These are phyloP conservation scores for Pleurotus cornucopiae DNA, from an alignment of 768 basidiomycete species.

Conservation along the genomic window DNA sequence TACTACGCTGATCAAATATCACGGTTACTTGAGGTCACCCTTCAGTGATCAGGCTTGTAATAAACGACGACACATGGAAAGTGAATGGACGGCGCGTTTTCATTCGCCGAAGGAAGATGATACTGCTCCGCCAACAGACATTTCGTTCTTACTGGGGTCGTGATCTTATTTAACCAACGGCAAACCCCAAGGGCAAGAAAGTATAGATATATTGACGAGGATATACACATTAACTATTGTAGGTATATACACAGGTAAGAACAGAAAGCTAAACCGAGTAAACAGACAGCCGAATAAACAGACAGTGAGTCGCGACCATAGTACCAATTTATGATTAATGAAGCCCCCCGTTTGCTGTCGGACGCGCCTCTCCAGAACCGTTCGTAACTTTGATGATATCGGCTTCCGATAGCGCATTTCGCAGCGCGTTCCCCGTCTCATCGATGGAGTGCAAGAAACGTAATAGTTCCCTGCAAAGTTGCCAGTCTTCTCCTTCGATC, in stretches of 20 bases:
- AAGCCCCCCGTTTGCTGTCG: neutral
- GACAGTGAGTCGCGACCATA: neutral
- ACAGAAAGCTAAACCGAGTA: neutral
- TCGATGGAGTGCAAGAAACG: slow-evolving; percentile 93
- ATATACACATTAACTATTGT: neutral
- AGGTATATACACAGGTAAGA: neutral
- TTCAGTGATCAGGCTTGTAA: too few species aligned
- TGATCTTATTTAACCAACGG: neutral
- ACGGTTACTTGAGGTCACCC: too few species aligned
- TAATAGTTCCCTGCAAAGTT: slow-evolving; percentile 86
- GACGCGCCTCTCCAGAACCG: neutral
- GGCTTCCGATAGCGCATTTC: slow-evolving; percentile 55
- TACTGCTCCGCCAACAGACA: neutral
- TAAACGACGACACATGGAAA: slow-evolving; percentile 59
- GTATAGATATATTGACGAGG: neutral
- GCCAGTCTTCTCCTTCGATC: slow-evolving; percentile 77
- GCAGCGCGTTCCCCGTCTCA: slow-evolving; percentile 71
- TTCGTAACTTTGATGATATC: slow-evolving; percentile 23
- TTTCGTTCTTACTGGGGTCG: neutral
- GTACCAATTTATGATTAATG: neutral
- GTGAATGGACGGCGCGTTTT: slow-evolving; percentile 68
- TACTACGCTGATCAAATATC: neutral
- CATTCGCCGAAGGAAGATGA: neutral
- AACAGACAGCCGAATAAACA: too few species aligned
- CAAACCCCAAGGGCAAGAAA: neutral